Conservation (phyloP, 2,329 filamentous ascomycete genomes). For the Gnomoniopsis sp. region DNA sequence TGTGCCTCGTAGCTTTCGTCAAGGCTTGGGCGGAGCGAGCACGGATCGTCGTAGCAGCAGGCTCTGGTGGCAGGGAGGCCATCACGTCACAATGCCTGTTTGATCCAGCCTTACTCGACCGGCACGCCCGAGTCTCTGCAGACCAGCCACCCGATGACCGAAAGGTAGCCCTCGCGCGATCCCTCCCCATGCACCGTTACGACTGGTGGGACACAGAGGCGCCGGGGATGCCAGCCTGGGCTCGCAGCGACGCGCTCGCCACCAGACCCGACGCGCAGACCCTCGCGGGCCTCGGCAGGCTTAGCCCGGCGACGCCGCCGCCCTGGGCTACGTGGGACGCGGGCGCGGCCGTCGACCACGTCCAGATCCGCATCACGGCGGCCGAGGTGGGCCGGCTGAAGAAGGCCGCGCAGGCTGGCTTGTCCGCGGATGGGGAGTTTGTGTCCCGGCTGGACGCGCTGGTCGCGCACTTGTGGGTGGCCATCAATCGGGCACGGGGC, state of each 20-base stretch:
- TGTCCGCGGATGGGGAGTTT: not conserved
- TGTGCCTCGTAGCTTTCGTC: constrained; percentile 39
- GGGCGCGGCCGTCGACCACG: constrained; percentile 27
- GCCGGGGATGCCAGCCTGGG: constrained; percentile 27
- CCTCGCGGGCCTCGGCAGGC: not conserved
- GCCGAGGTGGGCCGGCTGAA: constrained; percentile 34
- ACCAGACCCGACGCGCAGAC: constrained; percentile 21
- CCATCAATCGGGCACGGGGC: constrained; percentile 38
- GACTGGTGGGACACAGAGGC: constrained; percentile 41
- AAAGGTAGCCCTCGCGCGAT: constrained; percentile 27
- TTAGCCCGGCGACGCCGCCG: constrained; percentile 30
- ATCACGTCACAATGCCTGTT: constrained; percentile 30
- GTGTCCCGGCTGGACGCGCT: constrained; percentile 42
- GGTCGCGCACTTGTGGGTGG: constrained; percentile 43
- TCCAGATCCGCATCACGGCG: constrained; percentile 35
- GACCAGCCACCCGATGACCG: constrained; percentile 24
- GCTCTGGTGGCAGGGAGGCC: not conserved
- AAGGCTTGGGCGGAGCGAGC: constrained; percentile 36
- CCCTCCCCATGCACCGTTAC: constrained; percentile 42
- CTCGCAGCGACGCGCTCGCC: constrained; percentile 23
- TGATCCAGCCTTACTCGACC: constrained; percentile 37
- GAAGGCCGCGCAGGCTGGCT: constrained; percentile 16
- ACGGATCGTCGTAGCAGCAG: constrained; percentile 9
- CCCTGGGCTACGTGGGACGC: constrained; percentile 42
- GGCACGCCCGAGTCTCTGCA: constrained; percentile 25